phyloP scores from a whole-genome alignment of 352 stramenopile genomes.

The Albugo candida region DNA sequence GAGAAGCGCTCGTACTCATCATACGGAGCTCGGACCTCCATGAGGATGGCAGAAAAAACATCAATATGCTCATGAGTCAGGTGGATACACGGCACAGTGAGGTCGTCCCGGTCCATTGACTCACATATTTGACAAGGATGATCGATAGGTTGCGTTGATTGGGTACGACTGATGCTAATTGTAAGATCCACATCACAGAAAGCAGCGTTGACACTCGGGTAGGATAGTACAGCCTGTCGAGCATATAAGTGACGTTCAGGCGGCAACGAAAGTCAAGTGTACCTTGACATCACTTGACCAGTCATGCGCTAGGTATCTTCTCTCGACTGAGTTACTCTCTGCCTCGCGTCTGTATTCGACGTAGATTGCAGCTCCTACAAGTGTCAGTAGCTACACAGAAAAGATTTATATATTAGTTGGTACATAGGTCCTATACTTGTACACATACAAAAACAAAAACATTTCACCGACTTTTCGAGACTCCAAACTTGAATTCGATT shows the following conservation, averaged over 20 bases:
- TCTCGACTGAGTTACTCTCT: neutral
- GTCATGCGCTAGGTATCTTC: constrained; percentile 73
- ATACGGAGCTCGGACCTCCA: constrained; percentile 73
- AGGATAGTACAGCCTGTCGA: constrained; percentile 28
- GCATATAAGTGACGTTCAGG: neutral
- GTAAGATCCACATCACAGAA: constrained; percentile 72
- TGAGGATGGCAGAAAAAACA: constrained; percentile 67
- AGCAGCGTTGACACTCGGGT: constrained; percentile 49
- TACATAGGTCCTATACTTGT: neutral
- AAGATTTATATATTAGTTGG: neutral
- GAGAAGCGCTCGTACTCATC: constrained; percentile 64
- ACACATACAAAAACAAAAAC: neutral
- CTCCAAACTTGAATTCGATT: constrained; percentile 55
- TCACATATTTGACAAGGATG: constrained; percentile 21
- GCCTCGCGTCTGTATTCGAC: constrained; percentile 26
- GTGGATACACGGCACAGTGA: constrained; percentile 35
- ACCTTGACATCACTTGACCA: constrained; percentile 68
- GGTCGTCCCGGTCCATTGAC: neutral
- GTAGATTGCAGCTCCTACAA: constrained; percentile 43
- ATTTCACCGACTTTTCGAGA: constrained; percentile 42
- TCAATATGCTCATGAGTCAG: constrained; percentile 63
- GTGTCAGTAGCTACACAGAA: constrained; percentile 28
- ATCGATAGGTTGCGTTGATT: constrained; percentile 6
- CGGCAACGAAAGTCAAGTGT: neutral
- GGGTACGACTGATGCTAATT: constrained; percentile 28